Evolutionary conservation across 2,329 filamentous ascomycete species (phyloP).

Genomic region (Fusarium drepaniforme): DNA sequence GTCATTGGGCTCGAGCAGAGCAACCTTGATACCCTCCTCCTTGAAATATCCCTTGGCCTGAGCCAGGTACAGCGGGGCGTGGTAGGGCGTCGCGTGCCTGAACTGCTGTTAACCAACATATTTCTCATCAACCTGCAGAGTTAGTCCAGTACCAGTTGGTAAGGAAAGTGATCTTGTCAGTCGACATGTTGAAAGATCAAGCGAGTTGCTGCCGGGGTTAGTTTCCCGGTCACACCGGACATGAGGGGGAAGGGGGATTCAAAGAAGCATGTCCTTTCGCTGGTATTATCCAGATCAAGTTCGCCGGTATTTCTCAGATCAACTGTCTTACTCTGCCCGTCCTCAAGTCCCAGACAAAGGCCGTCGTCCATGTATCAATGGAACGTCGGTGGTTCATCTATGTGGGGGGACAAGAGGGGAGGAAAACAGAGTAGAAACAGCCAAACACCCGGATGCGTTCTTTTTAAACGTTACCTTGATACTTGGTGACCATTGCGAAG

Average conservation of each 20-base stretch:
- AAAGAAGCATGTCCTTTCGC: slow-evolving; percentile 89
- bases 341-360: slow-evolving; percentile 9
- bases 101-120: slow-evolving; percentile 44
- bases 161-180: slow-evolving; percentile 87
- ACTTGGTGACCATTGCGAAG: slow-evolving; percentile 44
- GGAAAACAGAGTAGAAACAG: slow-evolving; percentile 33
- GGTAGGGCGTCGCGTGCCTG: slow-evolving; percentile 86
- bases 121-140: not conserved
- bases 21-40: slow-evolving; percentile 82
- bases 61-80: slow-evolving; percentile 81
- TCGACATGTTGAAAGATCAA: slow-evolving; percentile 74
- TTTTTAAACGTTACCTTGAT: slow-evolving; percentile 61
- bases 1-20: slow-evolving; percentile 82
- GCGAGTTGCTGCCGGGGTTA: slow-evolving; percentile 61
- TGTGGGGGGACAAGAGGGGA: slow-evolving; percentile 3
- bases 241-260: slow-evolving; percentile 49
- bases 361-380: not conserved
- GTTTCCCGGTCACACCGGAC: slow-evolving; percentile 51
- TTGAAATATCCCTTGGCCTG: slow-evolving; percentile 82
- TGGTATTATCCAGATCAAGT: slow-evolving; percentile 92
- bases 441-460: slow-evolving; percentile 61
- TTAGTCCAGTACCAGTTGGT: slow-evolving; percentile 76
- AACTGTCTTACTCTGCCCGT: slow-evolving; percentile 45
- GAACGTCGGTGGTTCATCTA: not conserved
- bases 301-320: slow-evolving; percentile 84